Evolutionary conservation across 176 grass and related monocot species (phyloP).

Genomic region (Lolium perenne): DNA sequence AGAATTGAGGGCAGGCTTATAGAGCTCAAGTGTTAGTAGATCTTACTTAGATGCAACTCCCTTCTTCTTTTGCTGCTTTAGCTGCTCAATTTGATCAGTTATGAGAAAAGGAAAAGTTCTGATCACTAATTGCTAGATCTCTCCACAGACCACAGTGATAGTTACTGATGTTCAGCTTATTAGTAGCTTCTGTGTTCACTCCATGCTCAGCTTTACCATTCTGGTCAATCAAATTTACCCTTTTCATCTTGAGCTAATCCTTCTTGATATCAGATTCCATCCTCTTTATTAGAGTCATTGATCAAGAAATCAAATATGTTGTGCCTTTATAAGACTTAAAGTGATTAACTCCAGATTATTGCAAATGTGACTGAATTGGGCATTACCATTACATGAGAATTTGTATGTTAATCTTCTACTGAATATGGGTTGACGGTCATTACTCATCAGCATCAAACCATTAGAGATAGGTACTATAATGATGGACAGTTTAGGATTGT

Average conservation of each 20-base stretch:
- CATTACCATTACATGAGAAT: constrained; percentile 4
- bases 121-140: constrained; percentile 50
- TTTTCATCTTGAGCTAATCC: neutral
- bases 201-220: neutral
- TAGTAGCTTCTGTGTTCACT: constrained; percentile 23
- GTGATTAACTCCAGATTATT: neutral
- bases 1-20: constrained; percentile 5
- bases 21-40: constrained; percentile 33
- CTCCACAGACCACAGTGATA: constrained; percentile 33
- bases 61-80: constrained; percentile 36
- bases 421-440: neutral
- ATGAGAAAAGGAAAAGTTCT: constrained; percentile 30
- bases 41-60: constrained; percentile 41
- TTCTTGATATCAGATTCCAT: neutral
- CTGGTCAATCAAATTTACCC: neutral
- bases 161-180: constrained; percentile 28
- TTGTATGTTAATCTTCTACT: neutral
- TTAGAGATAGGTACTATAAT: neutral
- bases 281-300: neutral
- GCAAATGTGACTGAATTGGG: neutral
- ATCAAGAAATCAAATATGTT: neutral
- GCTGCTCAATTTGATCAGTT: constrained; percentile 40
- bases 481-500: neutral
- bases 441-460: neutral
- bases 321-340: neutral